Evolutionary conservation across 805 yeast species (phyloP).

Genomic region (Nakazawaea peltata): DNA sequence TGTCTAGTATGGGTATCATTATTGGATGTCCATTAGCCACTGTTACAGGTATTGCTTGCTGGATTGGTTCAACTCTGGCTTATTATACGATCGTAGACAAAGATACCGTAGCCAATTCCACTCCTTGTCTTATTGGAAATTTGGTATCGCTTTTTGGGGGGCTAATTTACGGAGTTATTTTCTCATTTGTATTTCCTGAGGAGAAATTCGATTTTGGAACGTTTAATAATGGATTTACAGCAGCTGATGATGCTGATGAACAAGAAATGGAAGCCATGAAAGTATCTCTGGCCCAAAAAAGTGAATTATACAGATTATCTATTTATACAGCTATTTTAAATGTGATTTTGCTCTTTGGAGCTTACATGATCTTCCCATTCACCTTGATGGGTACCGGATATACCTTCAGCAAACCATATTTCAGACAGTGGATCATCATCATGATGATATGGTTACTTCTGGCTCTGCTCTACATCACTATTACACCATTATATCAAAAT

Average conservation of each 20-base stretch:
- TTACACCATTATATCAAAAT: slow-evolving; percentile 30
- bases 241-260: slow-evolving; percentile 28
- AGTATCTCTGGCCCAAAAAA: slow-evolving; percentile 15
- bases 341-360: slow-evolving; percentile 19
- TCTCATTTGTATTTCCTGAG: slow-evolving; percentile 22
- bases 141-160: slow-evolving; percentile 19
- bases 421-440: slow-evolving; percentile 28
- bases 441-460: slow-evolving; percentile 28
- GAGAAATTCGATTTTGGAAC: slow-evolving; percentile 21
- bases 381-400: slow-evolving; percentile 26
- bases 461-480: slow-evolving; percentile 26
- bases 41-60: slow-evolving; percentile 43
- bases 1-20: slow-evolving; percentile 18
- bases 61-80: slow-evolving; percentile 23
- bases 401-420: slow-evolving; percentile 25
- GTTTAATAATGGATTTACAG: slow-evolving; percentile 15
- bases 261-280: slow-evolving; percentile 22
- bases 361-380: slow-evolving; percentile 23
- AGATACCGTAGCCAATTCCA: slow-evolving; percentile 16
- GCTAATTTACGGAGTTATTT: slow-evolving; percentile 14
- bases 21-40: slow-evolving; percentile 44
- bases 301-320: slow-evolving; percentile 25
- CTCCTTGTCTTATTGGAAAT: slow-evolving; percentile 22
- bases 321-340: slow-evolving; percentile 33
- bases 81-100: slow-evolving; percentile 17